A percentile compares a stretch with the other conserved stretches of the same genome.
Evolutionary conservation across 768 basidiomycete genomes (phyloP).

Genomic region (Mycena venus): DNA sequence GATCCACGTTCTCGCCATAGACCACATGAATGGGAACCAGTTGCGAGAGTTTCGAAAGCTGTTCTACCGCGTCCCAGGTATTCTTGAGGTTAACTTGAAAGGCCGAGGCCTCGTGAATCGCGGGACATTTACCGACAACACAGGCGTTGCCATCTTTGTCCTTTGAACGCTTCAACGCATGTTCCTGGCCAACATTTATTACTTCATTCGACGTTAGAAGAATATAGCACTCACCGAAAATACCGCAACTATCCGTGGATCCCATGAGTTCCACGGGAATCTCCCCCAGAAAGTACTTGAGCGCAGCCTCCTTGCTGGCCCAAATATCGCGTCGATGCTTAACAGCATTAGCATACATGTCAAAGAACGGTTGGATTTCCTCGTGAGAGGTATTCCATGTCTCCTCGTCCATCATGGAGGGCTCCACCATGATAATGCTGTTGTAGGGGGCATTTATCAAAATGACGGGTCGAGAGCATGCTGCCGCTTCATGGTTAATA

Average conservation of each 20-base stretch:
- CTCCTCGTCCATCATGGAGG: neutral
- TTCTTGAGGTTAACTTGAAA: conserved; percentile 6
- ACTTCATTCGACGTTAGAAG: neutral
- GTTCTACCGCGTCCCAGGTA: neutral
- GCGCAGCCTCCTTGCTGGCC: conserved; percentile 40
- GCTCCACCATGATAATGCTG: conserved; percentile 15
- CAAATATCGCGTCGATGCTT: conserved; percentile 36
- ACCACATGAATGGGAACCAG: conserved; percentile 7
- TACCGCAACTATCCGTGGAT: conserved; percentile 38
- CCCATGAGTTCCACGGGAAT: conserved; percentile 42
- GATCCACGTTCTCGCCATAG: conserved; percentile 5
- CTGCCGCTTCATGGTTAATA: neutral
- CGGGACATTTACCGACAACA: neutral
- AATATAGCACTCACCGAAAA: conserved; percentile 31
- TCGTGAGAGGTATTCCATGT: conserved; percentile 35
- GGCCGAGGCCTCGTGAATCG: conserved; percentile 1
- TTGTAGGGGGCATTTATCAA: conserved; percentile 11
- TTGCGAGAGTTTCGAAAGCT: neutral
- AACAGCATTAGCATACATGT: conserved; percentile 23
- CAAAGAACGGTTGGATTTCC: conserved; percentile 24
- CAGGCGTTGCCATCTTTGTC: conserved; percentile 10
- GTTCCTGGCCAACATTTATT: neutral
- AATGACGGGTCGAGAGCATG: conserved; percentile 3
- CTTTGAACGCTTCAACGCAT: neutral
- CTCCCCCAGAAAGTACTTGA: conserved; percentile 33